Evolutionary conservation across 495 filamentous ascomycete species (phyloP).

Genomic region (Penicillium arizonense): DNA sequence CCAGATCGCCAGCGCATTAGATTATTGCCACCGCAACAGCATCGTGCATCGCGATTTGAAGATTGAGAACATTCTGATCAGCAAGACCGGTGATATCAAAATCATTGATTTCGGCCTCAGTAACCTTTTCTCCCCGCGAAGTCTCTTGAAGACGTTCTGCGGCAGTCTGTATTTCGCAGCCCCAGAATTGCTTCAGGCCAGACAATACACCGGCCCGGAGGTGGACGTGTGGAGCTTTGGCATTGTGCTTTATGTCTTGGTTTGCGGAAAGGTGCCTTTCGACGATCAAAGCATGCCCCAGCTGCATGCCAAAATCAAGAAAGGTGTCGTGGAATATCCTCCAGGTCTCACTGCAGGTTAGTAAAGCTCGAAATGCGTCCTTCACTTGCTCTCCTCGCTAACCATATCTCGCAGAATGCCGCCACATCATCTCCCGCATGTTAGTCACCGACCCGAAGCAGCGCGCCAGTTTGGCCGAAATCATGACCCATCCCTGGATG

Average conservation of each 20-base stretch:
- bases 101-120: conserved; percentile 99
- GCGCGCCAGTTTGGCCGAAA: conserved; percentile 82
- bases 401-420: conserved; percentile 65
- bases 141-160: conserved; percentile 93
- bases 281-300: conserved; percentile 99
- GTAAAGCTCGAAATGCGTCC: conserved; percentile 18
- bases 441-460: conserved; percentile 91
- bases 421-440: conserved; percentile 92
- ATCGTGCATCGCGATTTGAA: conserved; percentile 98
- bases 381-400: not conserved
- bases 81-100: conserved; percentile 98
- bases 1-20: conserved; percentile 96
- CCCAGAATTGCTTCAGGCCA: conserved; percentile 89
- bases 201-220: conserved; percentile 92
- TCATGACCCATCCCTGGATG: conserved; percentile 97
- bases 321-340: conserved; percentile 93
- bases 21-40: conserved; percentile 98
- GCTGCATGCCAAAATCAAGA: conserved; percentile 98
- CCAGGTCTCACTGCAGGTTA: conserved; percentile 85
- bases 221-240: conserved; percentile 99
- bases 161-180: conserved; percentile 98
- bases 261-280: conserved; percentile 98
- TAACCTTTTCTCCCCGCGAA: conserved; percentile 88
- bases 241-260: conserved; percentile 96
- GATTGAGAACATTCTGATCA: conserved; percentile 99